Percentiles rank a stretch among this genome's conserved stretches.
phyloP scores from a whole-genome alignment of 176 grass and related monocot species.

The Luzula sylvatica region DNA sequence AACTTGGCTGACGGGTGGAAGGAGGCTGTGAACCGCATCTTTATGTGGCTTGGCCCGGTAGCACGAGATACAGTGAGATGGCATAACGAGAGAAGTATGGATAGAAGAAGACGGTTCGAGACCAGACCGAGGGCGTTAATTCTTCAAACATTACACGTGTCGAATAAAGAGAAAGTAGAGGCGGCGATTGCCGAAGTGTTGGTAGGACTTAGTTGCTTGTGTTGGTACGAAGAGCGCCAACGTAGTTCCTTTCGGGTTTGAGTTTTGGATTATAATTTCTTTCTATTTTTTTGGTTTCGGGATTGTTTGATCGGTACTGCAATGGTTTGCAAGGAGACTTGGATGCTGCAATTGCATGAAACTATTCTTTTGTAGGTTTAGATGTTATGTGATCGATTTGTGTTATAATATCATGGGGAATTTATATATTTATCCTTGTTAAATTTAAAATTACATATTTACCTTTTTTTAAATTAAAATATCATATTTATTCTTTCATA shows the following conservation, averaged over 20 bases:
- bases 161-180: conserved; percentile 74
- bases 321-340: too few species aligned
- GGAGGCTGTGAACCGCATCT: conserved; percentile 47
- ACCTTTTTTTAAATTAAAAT: too few species aligned
- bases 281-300: conserved; percentile 7
- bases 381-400: conserved; percentile 4
- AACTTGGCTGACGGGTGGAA: conserved; percentile 73
- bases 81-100: conserved; percentile 90
- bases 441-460: too few species aligned
- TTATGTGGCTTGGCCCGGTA: conserved; percentile 77
- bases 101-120: conserved; percentile 52
- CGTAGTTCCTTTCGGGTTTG: conserved; percentile 31
- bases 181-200: conserved; percentile 88
- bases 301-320: conserved; percentile 42
- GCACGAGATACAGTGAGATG: conserved; percentile 61
- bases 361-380: conserved; percentile 22
- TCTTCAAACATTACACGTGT: conserved; percentile 73
- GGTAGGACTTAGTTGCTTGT: conserved; percentile 81
- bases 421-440: too few species aligned
- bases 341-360: too few species aligned
- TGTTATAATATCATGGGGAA: not conserved
- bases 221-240: conserved; percentile 80
- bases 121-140: conserved; percentile 34
- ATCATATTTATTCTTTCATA: too few species aligned
- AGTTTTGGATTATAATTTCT: not conserved